Evolutionary conservation across 164 flowering plant species (phyloP).

Genomic region (Houttuynia cordata): DNA sequence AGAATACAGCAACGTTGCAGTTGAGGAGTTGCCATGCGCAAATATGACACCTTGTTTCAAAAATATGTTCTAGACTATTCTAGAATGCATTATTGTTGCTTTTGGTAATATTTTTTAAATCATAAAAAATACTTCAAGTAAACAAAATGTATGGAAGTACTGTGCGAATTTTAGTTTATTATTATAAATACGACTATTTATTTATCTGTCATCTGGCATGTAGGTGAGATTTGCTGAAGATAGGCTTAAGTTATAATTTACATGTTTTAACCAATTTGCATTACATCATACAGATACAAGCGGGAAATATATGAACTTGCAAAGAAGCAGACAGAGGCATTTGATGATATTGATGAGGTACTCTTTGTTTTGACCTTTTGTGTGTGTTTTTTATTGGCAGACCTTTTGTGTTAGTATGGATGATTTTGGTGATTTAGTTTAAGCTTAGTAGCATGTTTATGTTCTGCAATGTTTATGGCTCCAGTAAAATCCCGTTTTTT

Average conservation of each 20-base stretch:
- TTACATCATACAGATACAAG: slow-evolving; percentile 44
- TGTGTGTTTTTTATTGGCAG: no score
- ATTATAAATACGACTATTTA: no score
- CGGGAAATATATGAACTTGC: slow-evolving; percentile 69
- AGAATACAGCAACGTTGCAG: no score
- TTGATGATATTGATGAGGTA: slow-evolving; percentile 59
- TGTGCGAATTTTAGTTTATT: no score
- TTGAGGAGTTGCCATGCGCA: no score
- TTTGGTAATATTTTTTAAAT: not conserved
- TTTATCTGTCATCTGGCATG: not conserved
- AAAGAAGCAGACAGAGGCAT: slow-evolving; percentile 60
- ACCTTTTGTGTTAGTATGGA: not conserved
- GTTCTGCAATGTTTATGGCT: no score
- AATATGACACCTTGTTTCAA: no score
- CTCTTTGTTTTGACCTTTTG: not conserved
- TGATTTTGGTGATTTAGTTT: not conserved
- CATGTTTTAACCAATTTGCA: not conserved
- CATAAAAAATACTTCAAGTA: no score
- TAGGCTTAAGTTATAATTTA: slow-evolving; percentile 1
- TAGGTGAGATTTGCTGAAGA: not conserved
- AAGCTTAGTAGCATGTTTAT: no score
- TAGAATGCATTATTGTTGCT: no score
- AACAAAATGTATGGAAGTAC: not conserved
- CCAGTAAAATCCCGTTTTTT: no score
- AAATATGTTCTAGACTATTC: no score